phyloP scores from a whole-genome alignment of 1,284 basidiomycete genomes.

The Pisolithus thermaeus region DNA sequence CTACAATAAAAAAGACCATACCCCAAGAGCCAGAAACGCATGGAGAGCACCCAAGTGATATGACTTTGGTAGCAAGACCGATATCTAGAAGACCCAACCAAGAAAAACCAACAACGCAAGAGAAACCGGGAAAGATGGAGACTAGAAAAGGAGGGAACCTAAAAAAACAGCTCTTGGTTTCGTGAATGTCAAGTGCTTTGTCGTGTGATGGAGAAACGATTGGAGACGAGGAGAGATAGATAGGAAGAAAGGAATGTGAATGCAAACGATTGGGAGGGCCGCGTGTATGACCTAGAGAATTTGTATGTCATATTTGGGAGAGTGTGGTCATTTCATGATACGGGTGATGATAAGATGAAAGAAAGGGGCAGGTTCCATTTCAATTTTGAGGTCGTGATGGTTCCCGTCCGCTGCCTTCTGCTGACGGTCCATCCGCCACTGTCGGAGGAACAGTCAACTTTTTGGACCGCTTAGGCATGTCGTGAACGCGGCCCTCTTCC shows the following conservation, averaged over 20 bases:
- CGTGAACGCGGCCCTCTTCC: slow-evolving; percentile 2
- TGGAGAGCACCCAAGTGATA: neutral
- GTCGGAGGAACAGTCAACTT: neutral
- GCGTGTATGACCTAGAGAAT: slow-evolving; percentile 11
- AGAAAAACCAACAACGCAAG: neutral
- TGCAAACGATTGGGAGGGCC: slow-evolving; percentile 5
- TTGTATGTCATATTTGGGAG: slow-evolving; percentile 3
- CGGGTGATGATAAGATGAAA: neutral
- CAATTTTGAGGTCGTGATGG: neutral
- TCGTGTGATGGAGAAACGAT: slow-evolving; percentile 15
- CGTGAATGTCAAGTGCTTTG: slow-evolving; percentile 41
- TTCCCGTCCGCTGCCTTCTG: neutral
- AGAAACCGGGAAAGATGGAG: no score
- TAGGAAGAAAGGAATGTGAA: slow-evolving; percentile 9
- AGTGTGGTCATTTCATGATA: neutral
- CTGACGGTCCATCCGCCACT: neutral
- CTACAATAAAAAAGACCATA: no score
- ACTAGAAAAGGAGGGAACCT: neutral
- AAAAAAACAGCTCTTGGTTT: slow-evolving; percentile 35
- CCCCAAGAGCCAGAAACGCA: neutral
- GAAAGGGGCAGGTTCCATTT: neutral
- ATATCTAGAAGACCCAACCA: slow-evolving; percentile 7
- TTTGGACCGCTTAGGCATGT: neutral
- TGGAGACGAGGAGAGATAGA: slow-evolving; percentile 1
- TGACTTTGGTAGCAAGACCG: slow-evolving; percentile 8